Percentiles rank a stretch among this genome's conserved stretches.
Conservation (phyloP, 2,329 filamentous ascomycete species). For the Fusarium sp. region DNA sequence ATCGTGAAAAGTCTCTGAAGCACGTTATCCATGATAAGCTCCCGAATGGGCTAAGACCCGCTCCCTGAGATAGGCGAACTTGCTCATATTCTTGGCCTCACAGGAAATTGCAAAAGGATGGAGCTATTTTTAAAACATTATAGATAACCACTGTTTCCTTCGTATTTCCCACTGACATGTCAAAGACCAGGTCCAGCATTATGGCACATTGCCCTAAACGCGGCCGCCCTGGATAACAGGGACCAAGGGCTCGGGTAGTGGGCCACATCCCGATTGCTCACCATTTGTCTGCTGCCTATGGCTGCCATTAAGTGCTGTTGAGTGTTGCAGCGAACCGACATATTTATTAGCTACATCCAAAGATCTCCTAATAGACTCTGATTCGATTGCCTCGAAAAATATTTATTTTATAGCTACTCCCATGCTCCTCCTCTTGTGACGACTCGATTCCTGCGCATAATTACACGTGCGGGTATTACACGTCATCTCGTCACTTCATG, state of each 20-base stretch:
- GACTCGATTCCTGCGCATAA: neutral
- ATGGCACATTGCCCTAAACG: accelerated
- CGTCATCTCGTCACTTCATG: neutral
- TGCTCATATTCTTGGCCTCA: neutral
- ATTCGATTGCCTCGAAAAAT: accelerated
- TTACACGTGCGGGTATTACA: neutral
- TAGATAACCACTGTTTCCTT: neutral
- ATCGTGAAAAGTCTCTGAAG: no score
- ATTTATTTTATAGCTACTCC: neutral
- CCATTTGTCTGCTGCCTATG: neutral
- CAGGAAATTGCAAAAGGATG: accelerated
- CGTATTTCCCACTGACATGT: neutral
- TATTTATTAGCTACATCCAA: accelerated
- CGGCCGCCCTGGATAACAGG: neutral
- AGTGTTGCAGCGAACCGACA: no score
- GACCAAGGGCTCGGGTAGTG: neutral
- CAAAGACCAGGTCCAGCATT: neutral
- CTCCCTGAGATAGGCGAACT: no score
- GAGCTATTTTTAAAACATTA: neutral
- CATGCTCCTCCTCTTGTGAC: accelerated
- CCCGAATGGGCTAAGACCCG: no score
- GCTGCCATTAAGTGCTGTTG: neutral
- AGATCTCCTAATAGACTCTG: accelerated
- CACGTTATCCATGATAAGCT: no score
- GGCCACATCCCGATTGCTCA: neutral